Percentiles rank a stretch among this genome's conserved stretches.
Evolutionary conservation across 2,329 filamentous ascomycete genomes (phyloP).

Genomic region (Epicoccum sorghinum): DNA sequence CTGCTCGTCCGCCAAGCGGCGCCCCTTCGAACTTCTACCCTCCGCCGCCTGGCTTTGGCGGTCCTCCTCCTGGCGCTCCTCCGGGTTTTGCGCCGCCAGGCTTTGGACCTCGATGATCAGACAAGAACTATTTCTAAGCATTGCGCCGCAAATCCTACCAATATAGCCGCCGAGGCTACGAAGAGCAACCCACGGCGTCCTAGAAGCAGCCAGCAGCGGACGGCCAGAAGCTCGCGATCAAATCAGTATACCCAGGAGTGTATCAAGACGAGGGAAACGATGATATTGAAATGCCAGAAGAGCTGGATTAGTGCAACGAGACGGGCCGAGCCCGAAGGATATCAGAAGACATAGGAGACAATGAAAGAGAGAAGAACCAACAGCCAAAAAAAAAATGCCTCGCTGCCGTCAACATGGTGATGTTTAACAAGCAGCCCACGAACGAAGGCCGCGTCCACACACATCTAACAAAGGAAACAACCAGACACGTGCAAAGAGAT

Average conservation of each 20-base stretch:
- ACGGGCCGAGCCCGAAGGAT: neutral
- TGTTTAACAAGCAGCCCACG: neutral
- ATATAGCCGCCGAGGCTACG: neutral
- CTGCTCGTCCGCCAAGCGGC: constrained; percentile 70
- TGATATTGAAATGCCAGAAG: neutral
- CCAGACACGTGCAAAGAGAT: neutral
- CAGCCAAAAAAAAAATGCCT: neutral
- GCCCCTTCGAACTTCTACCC: constrained; percentile 51
- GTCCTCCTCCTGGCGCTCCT: constrained; percentile 16
- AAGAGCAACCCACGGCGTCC: neutral
- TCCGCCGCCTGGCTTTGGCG: constrained; percentile 37
- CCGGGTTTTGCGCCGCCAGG: constrained; percentile 24
- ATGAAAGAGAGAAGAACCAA: constrained; percentile 1
- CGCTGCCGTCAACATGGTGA: neutral
- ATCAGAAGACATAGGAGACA: constrained; percentile 13
- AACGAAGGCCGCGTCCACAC: neutral
- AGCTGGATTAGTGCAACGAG: neutral
- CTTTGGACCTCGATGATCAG: constrained; percentile 14
- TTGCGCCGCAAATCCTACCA: neutral
- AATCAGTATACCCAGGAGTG: neutral
- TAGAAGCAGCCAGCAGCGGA: too few species aligned
- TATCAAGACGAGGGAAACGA: neutral
- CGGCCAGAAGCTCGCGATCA: neutral
- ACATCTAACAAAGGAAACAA: neutral
- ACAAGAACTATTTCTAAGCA: neutral